Evolutionary conservation across 2,329 filamentous ascomycete species (phyloP), one percentile per base, ranked within the genome.

Genomic region (Neonectria neomacrospora): DNA sequence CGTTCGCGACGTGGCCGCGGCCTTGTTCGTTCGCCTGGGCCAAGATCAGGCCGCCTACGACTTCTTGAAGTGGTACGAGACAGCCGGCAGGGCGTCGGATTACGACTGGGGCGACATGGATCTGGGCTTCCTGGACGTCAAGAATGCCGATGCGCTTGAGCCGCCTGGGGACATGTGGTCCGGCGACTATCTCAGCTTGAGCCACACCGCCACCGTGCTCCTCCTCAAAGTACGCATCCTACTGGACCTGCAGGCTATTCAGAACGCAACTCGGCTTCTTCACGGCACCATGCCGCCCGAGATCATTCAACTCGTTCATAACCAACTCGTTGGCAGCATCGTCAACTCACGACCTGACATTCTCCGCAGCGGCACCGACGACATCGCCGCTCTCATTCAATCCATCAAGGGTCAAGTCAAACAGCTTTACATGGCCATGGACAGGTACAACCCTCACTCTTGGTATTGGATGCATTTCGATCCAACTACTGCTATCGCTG

Each of bases 41-140:
- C 75, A 71, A 44, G 84, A 87, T 59, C 83, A 86, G 67, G 82
- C 83, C n/a, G 80, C 78, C 67, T 84, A 83, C 63, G 79, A 82
- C 57, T 81, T 82, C 39, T 50, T 78, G 3, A 80, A 76, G 67
- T 78, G 76, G 74, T 77, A 72, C 61, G 73, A 67, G 0, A 73
- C 67, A 0, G 62, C 51, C 2, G 64, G 57, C 0, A 12, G 60
- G 0, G 65, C 66, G 1, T 3, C 41, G 0, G 20, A 71, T 14
- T 71, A 73, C 28, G 67, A 72, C 45, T 72, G 65, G 66, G 62
- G 45, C 0, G 37, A 75, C 47, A 60, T 61, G 55, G 45, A 37
- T 8, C 32, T 64, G 5, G 71, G 71, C 12, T 70, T 64, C 30
- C 73, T 82, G 3, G 68, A 82, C 58, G 55, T 79, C 44, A 76